Conservation (phyloP, 164 flowering plant species). For the Umbilicus rupestris region DNA sequence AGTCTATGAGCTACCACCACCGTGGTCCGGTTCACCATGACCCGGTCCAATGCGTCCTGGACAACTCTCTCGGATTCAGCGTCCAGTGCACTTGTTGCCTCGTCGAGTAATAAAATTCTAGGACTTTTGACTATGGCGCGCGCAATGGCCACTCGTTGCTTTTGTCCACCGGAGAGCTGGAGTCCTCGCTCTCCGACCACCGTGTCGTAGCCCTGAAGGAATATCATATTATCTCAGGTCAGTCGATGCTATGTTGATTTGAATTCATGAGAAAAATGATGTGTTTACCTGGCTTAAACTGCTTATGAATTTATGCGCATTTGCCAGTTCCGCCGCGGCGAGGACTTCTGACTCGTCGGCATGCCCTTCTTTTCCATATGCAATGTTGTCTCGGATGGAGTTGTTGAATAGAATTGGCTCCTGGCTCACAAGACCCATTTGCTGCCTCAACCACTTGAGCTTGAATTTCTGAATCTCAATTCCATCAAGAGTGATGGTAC, state of each 20-base stretch:
- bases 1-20: conserved; percentile 8
- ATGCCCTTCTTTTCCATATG: conserved; percentile 26
- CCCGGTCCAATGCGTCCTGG: conserved; percentile 8
- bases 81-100: conserved; percentile 8
- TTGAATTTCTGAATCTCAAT: conserved; percentile 21
- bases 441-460: conserved; percentile 17
- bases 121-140: conserved; percentile 10
- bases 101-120: conserved; percentile 7
- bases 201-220: conserved; percentile 6
- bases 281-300: conserved; percentile 8
- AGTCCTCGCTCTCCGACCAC: conserved; percentile 7
- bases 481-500: conserved; percentile 22
- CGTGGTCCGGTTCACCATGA: conserved; percentile 6
- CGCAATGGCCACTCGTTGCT: conserved; percentile 9
- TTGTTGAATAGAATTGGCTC: conserved; percentile 26
- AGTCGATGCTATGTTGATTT: neutral
- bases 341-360: conserved; percentile 19
- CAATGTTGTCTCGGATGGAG: conserved; percentile 31
- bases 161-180: conserved; percentile 7
- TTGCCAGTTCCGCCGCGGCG: conserved; percentile 23
- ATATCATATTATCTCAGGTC: neutral
- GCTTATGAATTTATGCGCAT: conserved; percentile 21
- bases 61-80: conserved; percentile 9
- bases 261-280: neutral
- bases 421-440: conserved; percentile 26